Percentiles rank a stretch among this genome's conserved stretches.
Evolutionary conservation across 2,329 filamentous ascomycete species (phyloP).

Genomic region (Epichloe glyceriae): DNA sequence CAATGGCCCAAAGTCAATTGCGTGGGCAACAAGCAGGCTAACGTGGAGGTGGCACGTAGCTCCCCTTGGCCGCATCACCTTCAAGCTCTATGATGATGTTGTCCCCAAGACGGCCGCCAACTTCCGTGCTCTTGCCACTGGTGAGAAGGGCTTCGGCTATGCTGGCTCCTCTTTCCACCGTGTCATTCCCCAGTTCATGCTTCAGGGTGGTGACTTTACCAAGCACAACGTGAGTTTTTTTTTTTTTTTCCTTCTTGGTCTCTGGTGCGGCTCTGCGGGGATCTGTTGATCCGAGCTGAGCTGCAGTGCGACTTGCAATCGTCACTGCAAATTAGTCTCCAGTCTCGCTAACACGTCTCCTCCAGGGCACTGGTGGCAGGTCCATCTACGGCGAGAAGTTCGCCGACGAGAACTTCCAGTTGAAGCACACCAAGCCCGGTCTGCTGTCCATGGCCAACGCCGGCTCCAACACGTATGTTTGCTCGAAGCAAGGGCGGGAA

Average conservation of each 20-base stretch:
- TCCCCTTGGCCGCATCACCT: slow-evolving; percentile 60
- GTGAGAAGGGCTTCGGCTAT: slow-evolving; percentile 73
- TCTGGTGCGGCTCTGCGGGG: too few species aligned
- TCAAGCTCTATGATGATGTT: slow-evolving; percentile 72
- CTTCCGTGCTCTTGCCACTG: slow-evolving; percentile 75
- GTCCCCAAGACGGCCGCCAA: slow-evolving; percentile 82
- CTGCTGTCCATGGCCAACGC: slow-evolving; percentile 13
- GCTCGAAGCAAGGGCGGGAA: background rate
- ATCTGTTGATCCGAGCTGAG: background rate
- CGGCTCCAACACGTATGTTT: slow-evolving; percentile 11
- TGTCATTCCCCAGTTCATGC: slow-evolving; percentile 87
- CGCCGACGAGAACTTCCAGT: slow-evolving; percentile 10
- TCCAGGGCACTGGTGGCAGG: slow-evolving; percentile 11
- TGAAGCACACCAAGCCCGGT: slow-evolving; percentile 11
- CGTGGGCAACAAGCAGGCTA: background rate
- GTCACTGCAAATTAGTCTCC: background rate
- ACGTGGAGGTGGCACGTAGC: background rate
- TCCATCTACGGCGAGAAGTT: slow-evolving; percentile 12
- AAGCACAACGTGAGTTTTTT: slow-evolving; percentile 58
- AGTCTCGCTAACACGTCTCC: background rate
- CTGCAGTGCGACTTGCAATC: background rate
- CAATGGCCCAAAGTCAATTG: background rate
- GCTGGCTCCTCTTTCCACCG: slow-evolving; percentile 78
- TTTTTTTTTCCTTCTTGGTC: background rate
- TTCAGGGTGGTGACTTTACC: slow-evolving; percentile 93